phyloP scores from a whole-genome alignment of 2,329 filamentous ascomycete genomes.

The Sordariomycetes sp. region DNA sequence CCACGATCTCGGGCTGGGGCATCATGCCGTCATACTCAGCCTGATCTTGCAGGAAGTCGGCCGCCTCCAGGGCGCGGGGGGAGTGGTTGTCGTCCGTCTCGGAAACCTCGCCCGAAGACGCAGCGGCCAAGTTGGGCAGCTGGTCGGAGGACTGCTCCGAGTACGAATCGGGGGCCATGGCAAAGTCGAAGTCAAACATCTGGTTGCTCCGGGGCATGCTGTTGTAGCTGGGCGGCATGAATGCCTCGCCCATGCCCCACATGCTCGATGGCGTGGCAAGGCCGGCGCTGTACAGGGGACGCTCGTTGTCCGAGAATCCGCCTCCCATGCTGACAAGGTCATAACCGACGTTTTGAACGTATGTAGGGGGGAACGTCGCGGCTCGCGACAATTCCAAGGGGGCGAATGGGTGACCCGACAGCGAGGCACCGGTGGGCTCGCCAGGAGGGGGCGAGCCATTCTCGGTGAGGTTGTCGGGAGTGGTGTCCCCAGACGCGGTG shows the following conservation, averaged over 20 bases:
- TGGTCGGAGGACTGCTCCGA: conserved; percentile 36
- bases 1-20: conserved; percentile 30
- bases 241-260: conserved; percentile 22
- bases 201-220: neutral
- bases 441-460: conserved; percentile 44
- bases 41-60: neutral
- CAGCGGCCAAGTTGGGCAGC: neutral
- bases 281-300: conserved; percentile 51
- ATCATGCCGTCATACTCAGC: neutral
- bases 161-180: neutral
- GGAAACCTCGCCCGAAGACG: conserved; percentile 55
- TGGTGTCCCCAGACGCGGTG: conserved; percentile 1
- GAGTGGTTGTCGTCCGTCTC: conserved; percentile 46
- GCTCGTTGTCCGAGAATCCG: conserved; percentile 38
- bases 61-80: neutral
- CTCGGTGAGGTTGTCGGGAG: conserved; percentile 20
- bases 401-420: conserved; percentile 26
- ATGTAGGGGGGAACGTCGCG: conserved; percentile 29
- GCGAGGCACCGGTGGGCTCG: conserved; percentile 40
- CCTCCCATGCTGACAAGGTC: conserved; percentile 39
- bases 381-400: conserved; percentile 49
- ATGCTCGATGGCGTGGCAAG: conserved; percentile 36
- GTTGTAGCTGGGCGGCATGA: conserved; percentile 7
- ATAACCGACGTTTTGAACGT: conserved; percentile 33
- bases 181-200: conserved; percentile 1